Conservation (phyloP, 805 yeast genomes). For the Zygosaccharomyces gambellarensis region DNA sequence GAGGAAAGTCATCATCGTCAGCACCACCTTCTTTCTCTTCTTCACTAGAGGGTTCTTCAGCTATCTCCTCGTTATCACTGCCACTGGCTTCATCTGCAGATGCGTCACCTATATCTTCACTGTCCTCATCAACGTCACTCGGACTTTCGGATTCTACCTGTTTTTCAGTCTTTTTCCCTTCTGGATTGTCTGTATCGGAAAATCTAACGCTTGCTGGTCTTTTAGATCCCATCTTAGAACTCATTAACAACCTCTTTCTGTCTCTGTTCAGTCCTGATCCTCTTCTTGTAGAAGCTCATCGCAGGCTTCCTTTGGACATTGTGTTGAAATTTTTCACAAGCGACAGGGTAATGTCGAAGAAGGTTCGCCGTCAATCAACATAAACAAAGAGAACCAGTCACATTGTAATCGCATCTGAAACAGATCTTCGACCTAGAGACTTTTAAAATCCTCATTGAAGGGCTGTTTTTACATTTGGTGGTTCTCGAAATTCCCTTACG, state of each 20-base stretch:
- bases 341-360: conserved; percentile 1
- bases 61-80: conserved; percentile 6
- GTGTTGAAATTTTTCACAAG: conserved; percentile 1
- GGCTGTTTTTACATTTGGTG: not conserved
- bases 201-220: not conserved
- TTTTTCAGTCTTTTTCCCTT: not conserved
- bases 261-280: not conserved
- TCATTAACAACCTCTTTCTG: not conserved
- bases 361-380: not conserved
- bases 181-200: not conserved
- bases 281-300: not conserved
- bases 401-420: not conserved
- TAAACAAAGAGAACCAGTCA: conserved; percentile 5
- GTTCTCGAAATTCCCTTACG: not conserved
- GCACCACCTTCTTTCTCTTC: conserved; percentile 25
- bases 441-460: not conserved
- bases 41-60: conserved; percentile 15
- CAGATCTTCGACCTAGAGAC: not conserved
- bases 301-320: conserved; percentile 8
- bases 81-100: conserved; percentile 1
- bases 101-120: conserved; percentile 4
- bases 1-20: conserved; percentile 39
- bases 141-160: conserved; percentile 6
- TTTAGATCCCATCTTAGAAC: not conserved
- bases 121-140: conserved; percentile 15